Percentiles rank a stretch among this genome's conserved stretches.
phyloP scores from a whole-genome alignment of 2,329 filamentous ascomycete species.

The Celoporthe dispersa region DNA sequence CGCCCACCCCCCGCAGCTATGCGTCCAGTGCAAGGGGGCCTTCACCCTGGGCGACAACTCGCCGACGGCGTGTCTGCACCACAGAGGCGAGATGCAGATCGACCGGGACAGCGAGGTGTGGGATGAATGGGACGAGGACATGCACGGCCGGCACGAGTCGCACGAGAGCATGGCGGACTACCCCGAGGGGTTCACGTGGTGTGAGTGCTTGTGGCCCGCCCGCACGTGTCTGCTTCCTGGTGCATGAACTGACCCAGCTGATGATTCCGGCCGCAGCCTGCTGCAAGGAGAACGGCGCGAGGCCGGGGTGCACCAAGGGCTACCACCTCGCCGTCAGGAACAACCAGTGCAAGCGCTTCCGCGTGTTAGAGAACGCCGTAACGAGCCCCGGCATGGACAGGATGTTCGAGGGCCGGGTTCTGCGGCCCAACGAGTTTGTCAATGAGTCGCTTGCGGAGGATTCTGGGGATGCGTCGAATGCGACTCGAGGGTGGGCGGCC shows the following conservation, averaged over 20 bases:
- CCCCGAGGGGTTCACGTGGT: constrained; percentile 22
- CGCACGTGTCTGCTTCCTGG: neutral
- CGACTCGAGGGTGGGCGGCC: neutral
- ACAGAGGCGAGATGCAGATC: constrained; percentile 14
- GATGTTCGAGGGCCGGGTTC: constrained; percentile 23
- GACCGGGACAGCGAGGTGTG: constrained; percentile 9
- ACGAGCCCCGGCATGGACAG: constrained; percentile 11
- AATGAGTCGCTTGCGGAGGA: constrained; percentile 17
- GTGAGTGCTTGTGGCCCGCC: constrained; percentile 4
- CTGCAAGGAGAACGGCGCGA: constrained; percentile 16
- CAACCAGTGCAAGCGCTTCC: constrained; percentile 14
- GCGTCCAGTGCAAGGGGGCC: constrained; percentile 22
- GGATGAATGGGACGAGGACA: constrained; percentile 11
- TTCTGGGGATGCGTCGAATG: neutral
- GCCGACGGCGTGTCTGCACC: constrained; percentile 22
- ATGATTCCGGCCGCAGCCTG: constrained; percentile 16
- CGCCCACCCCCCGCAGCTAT: constrained; percentile 19
- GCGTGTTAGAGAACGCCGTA: neutral
- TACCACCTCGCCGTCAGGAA: constrained; percentile 24
- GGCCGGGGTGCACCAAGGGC: constrained; percentile 20
- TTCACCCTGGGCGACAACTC: constrained; percentile 17
- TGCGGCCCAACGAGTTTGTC: constrained; percentile 26
- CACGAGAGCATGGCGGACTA: constrained; percentile 17
- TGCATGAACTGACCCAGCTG: neutral
- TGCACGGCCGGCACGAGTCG: neutral